Evolutionary conservation across 176 grass and related monocot genomes (phyloP).

Genomic region (Oryza australiensis): DNA sequence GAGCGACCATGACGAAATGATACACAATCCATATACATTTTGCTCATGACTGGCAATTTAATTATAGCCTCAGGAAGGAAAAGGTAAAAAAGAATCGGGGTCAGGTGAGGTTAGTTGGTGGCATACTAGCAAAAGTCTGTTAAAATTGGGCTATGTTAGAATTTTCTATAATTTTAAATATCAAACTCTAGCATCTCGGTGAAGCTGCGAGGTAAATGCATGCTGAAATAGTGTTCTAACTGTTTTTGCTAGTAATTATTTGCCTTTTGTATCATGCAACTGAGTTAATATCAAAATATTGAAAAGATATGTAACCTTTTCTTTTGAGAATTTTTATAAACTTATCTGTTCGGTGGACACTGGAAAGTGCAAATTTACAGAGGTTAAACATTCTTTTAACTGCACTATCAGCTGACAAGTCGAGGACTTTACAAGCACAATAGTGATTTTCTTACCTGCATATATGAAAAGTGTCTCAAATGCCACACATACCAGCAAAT

Average conservation of each 20-base stretch:
- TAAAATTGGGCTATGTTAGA: too few relatives aligned
- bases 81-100: neutral
- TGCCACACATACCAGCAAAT: neutral
- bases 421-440: conserved; percentile 1
- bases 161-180: too few relatives aligned
- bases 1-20: too few relatives aligned
- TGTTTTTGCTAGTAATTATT: neutral
- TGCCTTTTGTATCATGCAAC: neutral
- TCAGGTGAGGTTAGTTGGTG: neutral
- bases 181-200: neutral
- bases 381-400: neutral
- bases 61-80: neutral
- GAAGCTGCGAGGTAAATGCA: neutral
- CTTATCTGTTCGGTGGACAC: neutral
- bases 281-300: neutral
- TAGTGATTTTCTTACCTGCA: neutral
- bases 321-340: neutral
- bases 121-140: too few relatives aligned
- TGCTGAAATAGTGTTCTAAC: neutral
- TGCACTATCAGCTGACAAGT: neutral
- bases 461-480: conserved; percentile 1
- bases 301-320: neutral
- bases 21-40: too few relatives aligned
- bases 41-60: too few relatives aligned
- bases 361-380: neutral